These are phyloP conservation scores for Hypomyces rosellus DNA, from an alignment of 2,329 filamentous ascomycete genomes.

Conservation along the genomic window DNA sequence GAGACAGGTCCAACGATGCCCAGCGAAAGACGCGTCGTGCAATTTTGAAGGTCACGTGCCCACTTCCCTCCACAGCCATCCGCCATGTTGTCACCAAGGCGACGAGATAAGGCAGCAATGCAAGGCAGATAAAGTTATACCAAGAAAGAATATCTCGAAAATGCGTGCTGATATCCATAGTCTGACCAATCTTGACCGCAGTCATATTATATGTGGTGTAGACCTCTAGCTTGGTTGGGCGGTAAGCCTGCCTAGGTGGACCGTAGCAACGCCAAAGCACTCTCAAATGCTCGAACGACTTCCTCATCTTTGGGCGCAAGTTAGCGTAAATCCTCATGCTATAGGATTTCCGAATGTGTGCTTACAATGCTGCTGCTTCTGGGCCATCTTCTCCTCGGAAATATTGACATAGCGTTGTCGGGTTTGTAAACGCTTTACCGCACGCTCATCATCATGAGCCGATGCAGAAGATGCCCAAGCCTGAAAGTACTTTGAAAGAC, in stretches of 20 bases:
- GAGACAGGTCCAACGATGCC: background rate
- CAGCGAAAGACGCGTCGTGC: background rate
- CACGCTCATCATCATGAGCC: slow-evolving; percentile 67
- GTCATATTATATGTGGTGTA: too few species aligned
- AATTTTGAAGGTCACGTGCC: background rate
- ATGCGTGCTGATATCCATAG: too few species aligned
- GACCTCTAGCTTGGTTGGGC: too few species aligned
- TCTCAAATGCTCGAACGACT: slow-evolving; percentile 58
- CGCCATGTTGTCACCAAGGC: too few species aligned
- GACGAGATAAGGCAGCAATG: too few species aligned
- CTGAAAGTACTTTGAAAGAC: slow-evolving; percentile 70
- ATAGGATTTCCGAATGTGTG: background rate
- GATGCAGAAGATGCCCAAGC: slow-evolving; percentile 71
- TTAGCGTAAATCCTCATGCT: slow-evolving; percentile 13
- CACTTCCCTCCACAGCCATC: background rate
- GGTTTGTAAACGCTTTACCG: slow-evolving; percentile 74
- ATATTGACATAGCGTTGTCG: slow-evolving; percentile 69
- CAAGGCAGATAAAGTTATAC: too few species aligned
- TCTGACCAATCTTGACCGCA: too few species aligned
- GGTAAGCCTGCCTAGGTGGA: slow-evolving; percentile 20
- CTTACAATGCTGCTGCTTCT: slow-evolving; percentile 78
- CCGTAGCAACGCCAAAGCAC: slow-evolving; percentile 49
- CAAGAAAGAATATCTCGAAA: too few species aligned
- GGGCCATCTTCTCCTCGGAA: slow-evolving; percentile 62
- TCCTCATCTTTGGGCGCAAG: slow-evolving; percentile 33